Conservation (phyloP, 2,329 filamentous ascomycete genomes). For the Pyrenochaeta sp. region DNA sequence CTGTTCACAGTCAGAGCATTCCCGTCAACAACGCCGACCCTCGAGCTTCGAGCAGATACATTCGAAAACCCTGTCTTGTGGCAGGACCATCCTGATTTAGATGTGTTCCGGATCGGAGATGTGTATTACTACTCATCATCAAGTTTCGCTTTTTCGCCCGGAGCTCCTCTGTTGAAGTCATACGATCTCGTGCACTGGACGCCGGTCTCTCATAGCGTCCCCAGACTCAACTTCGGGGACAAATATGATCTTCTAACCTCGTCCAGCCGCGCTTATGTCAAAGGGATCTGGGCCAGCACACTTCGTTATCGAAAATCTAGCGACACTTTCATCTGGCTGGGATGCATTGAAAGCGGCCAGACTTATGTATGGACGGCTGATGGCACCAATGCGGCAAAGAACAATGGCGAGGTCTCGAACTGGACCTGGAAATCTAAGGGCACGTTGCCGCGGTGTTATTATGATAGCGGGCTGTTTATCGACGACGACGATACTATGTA, state of each 20-base stretch:
- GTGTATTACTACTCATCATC: slow-evolving; percentile 64
- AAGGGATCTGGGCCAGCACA: slow-evolving; percentile 65
- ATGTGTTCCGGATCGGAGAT: slow-evolving; percentile 60
- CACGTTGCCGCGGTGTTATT: slow-evolving; percentile 59
- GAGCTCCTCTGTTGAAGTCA: slow-evolving; percentile 63
- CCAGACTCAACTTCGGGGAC: slow-evolving; percentile 47
- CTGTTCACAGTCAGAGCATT: too few species aligned
- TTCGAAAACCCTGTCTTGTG: slow-evolving; percentile 64
- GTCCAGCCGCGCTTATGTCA: slow-evolving; percentile 55
- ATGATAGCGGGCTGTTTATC: slow-evolving; percentile 65
- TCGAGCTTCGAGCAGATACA: slow-evolving; percentile 17
- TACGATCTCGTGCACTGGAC: slow-evolving; percentile 63
- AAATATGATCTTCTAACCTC: slow-evolving; percentile 58
- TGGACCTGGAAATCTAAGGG: slow-evolving; percentile 52
- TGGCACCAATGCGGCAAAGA: slow-evolving; percentile 47
- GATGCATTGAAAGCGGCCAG: slow-evolving; percentile 59
- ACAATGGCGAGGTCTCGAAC: slow-evolving; percentile 37
- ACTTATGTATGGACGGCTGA: slow-evolving; percentile 64
- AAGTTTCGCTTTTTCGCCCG: slow-evolving; percentile 64
- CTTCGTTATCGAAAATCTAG: slow-evolving; percentile 61
- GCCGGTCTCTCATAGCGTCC: slow-evolving; percentile 50
- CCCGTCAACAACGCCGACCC: too few species aligned
- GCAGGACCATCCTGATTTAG: slow-evolving; percentile 63
- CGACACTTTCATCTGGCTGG: slow-evolving; percentile 64
- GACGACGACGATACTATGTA: slow-evolving; percentile 68